A percentile compares a stretch with the other conserved stretches of the same genome.
Evolutionary conservation across 106 monocot genomes (phyloP).

Genomic region (Vanilla planifolia): DNA sequence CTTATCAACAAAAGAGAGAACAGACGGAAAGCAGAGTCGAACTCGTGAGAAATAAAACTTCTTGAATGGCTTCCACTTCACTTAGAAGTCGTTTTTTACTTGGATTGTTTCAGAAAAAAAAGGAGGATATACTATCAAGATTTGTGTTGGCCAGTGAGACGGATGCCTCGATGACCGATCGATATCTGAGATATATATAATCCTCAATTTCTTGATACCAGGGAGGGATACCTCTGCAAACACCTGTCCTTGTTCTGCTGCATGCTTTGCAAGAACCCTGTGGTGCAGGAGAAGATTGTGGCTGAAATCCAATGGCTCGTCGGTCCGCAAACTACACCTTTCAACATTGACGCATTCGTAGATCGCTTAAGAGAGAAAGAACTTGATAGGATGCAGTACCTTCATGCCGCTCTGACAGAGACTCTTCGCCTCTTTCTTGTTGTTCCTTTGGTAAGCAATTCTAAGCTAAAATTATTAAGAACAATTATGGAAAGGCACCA

Average conservation of each 20-base stretch:
- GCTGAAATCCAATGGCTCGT: slow-evolving; percentile 13
- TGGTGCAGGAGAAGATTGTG: slow-evolving; percentile 35
- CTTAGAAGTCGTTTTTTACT: neutral
- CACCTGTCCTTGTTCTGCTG: slow-evolving; percentile 59
- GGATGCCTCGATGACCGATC: slow-evolving; percentile 20
- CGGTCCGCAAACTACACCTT: neutral
- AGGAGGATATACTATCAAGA: slow-evolving; percentile 53
- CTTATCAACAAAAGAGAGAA: slow-evolving; percentile 21
- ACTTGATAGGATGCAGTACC: slow-evolving; percentile 44
- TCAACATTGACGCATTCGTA: slow-evolving; percentile 9
- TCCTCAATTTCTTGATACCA: slow-evolving; percentile 57
- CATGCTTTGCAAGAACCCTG: slow-evolving; percentile 47
- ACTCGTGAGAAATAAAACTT: slow-evolving; percentile 6
- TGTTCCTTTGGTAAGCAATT: slow-evolving; percentile 33
- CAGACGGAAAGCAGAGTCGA: slow-evolving; percentile 6
- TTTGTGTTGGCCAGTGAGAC: slow-evolving; percentile 34
- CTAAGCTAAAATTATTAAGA: too few species aligned
- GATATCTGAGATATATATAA: slow-evolving; percentile 44
- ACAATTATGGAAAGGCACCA: too few species aligned
- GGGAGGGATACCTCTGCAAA: slow-evolving; percentile 51
- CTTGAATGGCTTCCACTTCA: neutral
- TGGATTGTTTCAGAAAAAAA: slow-evolving; percentile 13
- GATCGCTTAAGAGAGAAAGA: slow-evolving; percentile 24
- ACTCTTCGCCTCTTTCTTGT: slow-evolving; percentile 54
- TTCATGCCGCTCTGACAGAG: slow-evolving; percentile 47